Percentiles rank a stretch among this genome's conserved stretches.
phyloP scores from a whole-genome alignment of 2,329 filamentous ascomycete species.

The Fusarium duplospermum region DNA sequence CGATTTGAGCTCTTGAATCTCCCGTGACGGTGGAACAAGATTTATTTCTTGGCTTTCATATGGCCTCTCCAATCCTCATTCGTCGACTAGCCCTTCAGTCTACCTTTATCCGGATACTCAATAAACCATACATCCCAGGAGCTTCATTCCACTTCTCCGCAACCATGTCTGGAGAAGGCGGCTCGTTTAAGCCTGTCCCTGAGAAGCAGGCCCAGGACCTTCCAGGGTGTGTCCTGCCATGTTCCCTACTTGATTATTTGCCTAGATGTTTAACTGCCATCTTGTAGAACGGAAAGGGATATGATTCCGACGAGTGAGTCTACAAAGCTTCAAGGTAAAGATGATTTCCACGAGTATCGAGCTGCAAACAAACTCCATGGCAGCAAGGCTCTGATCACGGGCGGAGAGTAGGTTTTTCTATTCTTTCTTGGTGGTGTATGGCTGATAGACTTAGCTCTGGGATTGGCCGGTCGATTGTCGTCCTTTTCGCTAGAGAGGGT shows the following conservation, averaged over 20 bases:
- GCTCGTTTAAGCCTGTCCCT: slow-evolving; percentile 50
- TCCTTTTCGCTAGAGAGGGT: slow-evolving; percentile 68
- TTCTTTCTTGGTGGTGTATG: too few relatives aligned
- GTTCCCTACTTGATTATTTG: too few relatives aligned
- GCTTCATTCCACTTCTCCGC: not conserved
- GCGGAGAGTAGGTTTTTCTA: slow-evolving; percentile 67
- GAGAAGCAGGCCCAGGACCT: slow-evolving; percentile 52
- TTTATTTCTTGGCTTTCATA: not conserved
- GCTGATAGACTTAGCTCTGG: not conserved
- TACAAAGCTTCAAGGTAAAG: slow-evolving; percentile 55
- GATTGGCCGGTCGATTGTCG: slow-evolving; percentile 65
- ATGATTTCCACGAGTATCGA: slow-evolving; percentile 51
- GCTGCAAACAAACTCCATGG: slow-evolving; percentile 62
- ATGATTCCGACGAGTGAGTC: slow-evolving; percentile 55
- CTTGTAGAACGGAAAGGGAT: slow-evolving; percentile 49
- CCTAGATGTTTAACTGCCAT: not conserved
- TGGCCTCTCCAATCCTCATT: not conserved
- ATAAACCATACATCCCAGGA: not conserved
- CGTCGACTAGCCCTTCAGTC: not conserved
- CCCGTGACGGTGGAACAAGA: too few relatives aligned
- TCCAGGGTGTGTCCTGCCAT: slow-evolving; percentile 48
- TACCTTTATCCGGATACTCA: not conserved
- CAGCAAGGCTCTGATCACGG: slow-evolving; percentile 65
- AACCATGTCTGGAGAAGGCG: slow-evolving; percentile 41
- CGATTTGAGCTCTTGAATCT: too few relatives aligned